phyloP scores from a whole-genome alignment of 345 rosid genomes.

The Nasturtium officinale region DNA sequence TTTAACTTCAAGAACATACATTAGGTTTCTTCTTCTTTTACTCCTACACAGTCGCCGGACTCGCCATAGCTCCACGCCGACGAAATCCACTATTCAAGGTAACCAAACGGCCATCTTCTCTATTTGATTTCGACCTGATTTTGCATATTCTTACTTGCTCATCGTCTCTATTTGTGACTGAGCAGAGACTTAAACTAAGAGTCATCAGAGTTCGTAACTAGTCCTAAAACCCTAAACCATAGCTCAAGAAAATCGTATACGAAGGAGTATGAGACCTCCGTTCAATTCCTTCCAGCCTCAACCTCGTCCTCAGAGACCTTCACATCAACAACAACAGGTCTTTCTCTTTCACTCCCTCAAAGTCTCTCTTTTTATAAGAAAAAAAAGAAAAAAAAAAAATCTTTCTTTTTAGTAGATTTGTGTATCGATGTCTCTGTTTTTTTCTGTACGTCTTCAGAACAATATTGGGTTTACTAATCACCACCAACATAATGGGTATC shows the following conservation, averaged over 20 bases:
- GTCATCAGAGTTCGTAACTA: background rate
- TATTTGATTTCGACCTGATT: background rate
- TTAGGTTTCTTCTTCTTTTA: slow-evolving; percentile 21
- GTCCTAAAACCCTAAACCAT: slow-evolving; percentile 39
- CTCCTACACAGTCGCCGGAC: slow-evolving; percentile 11
- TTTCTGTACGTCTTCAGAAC: slow-evolving; percentile 29
- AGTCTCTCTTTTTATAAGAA: too few relatives aligned
- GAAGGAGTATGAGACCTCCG: slow-evolving; percentile 39
- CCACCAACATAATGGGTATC: slow-evolving; percentile 33
- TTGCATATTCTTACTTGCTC: background rate
- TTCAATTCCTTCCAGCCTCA: slow-evolving; percentile 40
- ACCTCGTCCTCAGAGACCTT: slow-evolving; percentile 25
- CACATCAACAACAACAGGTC: slow-evolving; percentile 42
- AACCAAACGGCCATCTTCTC: background rate
- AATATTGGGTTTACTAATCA: slow-evolving; percentile 24
- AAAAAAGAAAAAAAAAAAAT: too few relatives aligned
- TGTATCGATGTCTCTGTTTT: background rate
- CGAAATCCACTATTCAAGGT: slow-evolving; percentile 22
- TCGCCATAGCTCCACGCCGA: slow-evolving; percentile 29
- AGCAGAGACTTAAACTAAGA: background rate
- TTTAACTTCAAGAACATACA: background rate
- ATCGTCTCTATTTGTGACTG: background rate
- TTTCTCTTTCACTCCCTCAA: background rate
- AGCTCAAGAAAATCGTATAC: background rate
- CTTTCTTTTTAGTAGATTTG: background rate